Base-by-base conservation (phyloP, 805 yeast genomes). In the Phaffomyces thermotolerans region DNA sequence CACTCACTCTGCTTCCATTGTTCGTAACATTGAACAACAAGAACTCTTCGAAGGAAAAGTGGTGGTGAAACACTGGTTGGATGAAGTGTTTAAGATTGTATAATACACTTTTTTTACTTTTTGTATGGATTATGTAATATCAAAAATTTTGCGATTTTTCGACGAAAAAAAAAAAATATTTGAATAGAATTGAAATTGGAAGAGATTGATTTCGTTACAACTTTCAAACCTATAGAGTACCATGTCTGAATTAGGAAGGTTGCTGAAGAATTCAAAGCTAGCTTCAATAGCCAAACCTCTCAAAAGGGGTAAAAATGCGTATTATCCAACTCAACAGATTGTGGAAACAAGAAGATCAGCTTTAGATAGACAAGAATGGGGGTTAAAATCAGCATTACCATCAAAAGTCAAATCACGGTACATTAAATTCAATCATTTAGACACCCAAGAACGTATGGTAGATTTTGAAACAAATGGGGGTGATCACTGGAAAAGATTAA, bases 1-100 rank as follows among this genome's bases (percentile, higher is more conserved):
- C 36, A 75, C 95, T 1, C 96, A 87, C 56, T 87, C 95, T 1
- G 95, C 93, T 2, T 81, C 87, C 2, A 84, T 87, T 46, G 85
- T 81, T 36, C 72, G 95, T 40, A 76, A 72, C 48, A 57, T 60
- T n/a, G 64, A 65, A 22, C 75, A 73, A 27, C 69, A 71, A 10
- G 70, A 71, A 10, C 79, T 81, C 49, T 75, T 63, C 30, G 95
- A 87, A 60, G 96, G 96, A 1, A 74, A 78, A 53, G 57, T 68
- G 3, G 86, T 83, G 5, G 73, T 86, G 24, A 63, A 62, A 34
- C 95, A 86, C 59, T 82, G 84, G 72, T 63, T 81, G 9, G 64
- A 72, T 24, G 61, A 69, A 24, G 73, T 68, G 9, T 66, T 75
- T 43, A 44, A 23, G 29, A 24, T 37, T 20, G 37, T 18, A 39